Evolutionary conservation across 2,329 filamentous ascomycete species (phyloP), one percentile per base, ranked within the genome.

Genomic region (Penicillium sp.): DNA sequence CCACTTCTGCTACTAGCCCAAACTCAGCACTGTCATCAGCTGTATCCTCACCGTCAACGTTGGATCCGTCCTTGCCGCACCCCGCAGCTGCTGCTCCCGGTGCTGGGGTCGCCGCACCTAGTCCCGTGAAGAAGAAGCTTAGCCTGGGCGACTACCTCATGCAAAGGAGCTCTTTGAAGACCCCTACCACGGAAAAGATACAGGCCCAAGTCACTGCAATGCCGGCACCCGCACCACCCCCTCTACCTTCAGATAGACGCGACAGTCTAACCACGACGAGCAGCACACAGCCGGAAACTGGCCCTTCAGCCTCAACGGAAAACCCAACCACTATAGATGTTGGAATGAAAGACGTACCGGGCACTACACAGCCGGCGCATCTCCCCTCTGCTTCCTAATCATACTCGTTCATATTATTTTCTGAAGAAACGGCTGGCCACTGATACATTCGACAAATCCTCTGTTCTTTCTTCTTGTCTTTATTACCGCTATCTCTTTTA

Each of bases 71-170:
- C 15, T 64, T 69, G 6, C 71, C 72, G 41, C 67, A 65, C 41
- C 54, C 63, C 44, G 29, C 47, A 23, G 46, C 68, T 8, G 68
- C 72, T 29, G 60, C 70, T 26, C 66, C 72, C 11, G 67, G 70
- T 5, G 67, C 73, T n/a, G 70, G 69, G 46, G 64, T 75, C 8
- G 72, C 77, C 7, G 77, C 78, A n/a, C 78, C 81, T 29, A 82
- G 79, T 66, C 81, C 81, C 3, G 76, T 78, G 19, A 82, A 83
- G 70, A 84, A 83, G 69, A 83, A 83, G 64, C 73, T 83, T 52
- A 83, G 79, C 65, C 68, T 84, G 21, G 81, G 81, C 49, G 82
- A 84, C 65, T 84, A 84, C 64, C 74, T 82, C 58, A 81, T 74
- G 54, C 76, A 78, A 56, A 75, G 78, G 55, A 75, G 76, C 11